These are phyloP conservation scores for Emergomyces orientalis DNA, from an alignment of 2,329 filamentous ascomycete genomes.

Conservation along the genomic window DNA sequence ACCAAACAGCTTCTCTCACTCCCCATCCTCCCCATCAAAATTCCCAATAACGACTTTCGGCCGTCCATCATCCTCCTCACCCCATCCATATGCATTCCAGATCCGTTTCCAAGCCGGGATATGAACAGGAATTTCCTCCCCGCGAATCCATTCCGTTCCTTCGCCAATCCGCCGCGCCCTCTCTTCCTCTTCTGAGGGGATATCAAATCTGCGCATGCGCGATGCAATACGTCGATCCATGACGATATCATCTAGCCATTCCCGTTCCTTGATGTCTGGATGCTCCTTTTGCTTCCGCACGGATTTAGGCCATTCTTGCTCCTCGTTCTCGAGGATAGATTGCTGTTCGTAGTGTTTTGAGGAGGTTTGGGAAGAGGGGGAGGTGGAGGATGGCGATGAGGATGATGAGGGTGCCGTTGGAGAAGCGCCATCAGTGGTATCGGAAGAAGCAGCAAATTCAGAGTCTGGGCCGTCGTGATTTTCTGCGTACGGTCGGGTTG, in stretches of 20 bases:
- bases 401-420: constrained; percentile 7
- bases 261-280: constrained; percentile 52
- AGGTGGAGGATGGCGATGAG: constrained; percentile 32
- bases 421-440: constrained; percentile 15
- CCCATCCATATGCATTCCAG: constrained; percentile 35
- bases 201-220: constrained; percentile 71
- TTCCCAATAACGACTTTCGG: constrained; percentile 36
- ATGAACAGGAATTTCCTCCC: constrained; percentile 42
- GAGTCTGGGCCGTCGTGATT: constrained; percentile 18
- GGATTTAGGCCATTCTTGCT: constrained; percentile 77
- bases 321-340: constrained; percentile 57
- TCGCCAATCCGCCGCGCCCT: constrained; percentile 54
- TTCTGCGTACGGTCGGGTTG: constrained; percentile 33
- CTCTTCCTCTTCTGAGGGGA: constrained; percentile 60
- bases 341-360: constrained; percentile 52
- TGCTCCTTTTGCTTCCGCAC: constrained; percentile 48
- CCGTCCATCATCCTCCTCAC: constrained; percentile 33
- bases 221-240: constrained; percentile 65
- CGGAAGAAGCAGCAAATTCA: constrained; percentile 17
- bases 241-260: constrained; percentile 66
- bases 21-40: constrained; percentile 26
- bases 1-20: constrained; percentile 8
- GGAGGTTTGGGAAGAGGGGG: constrained; percentile 20
- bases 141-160: constrained; percentile 60
- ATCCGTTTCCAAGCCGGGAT: constrained; percentile 31